phyloP scores from a whole-genome alignment of 345 rosid genomes.

The Populus pruinosa region DNA sequence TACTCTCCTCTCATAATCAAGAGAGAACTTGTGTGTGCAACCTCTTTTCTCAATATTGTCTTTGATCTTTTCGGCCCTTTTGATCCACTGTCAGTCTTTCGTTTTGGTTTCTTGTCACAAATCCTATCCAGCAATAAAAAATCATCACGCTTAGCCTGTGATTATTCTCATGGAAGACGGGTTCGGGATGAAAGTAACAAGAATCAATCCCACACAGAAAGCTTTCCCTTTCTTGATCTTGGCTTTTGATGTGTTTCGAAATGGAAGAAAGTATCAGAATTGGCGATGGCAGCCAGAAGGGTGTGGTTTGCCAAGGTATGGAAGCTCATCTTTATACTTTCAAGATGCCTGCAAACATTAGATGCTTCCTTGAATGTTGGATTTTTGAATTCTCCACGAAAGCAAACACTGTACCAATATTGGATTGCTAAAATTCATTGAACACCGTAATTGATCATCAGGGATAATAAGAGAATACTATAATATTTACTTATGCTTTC shows the following conservation, averaged over 20 bases:
- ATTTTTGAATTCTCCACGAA: background rate
- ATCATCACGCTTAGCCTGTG: conserved; percentile 26
- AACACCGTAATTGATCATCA: background rate
- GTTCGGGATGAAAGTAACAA: conserved; percentile 38
- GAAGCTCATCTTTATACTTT: background rate
- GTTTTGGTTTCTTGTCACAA: conserved; percentile 11
- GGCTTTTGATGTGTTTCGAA: conserved; percentile 62
- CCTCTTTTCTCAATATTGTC: conserved; percentile 23
- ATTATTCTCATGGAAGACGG: conserved; percentile 71
- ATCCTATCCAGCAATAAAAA: background rate
- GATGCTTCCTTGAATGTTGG: background rate
- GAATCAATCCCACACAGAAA: conserved; percentile 40
- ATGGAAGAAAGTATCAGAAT: conserved; percentile 64
- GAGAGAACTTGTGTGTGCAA: conserved; percentile 25
- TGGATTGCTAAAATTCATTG: background rate
- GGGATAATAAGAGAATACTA: background rate
- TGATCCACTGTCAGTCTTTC: background rate
- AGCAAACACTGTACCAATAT: too few species aligned
- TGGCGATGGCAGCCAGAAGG: conserved; percentile 93
- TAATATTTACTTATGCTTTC: background rate
- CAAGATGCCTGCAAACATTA: background rate
- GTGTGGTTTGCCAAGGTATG: conserved; percentile 75
- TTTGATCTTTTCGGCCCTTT: conserved; percentile 10
- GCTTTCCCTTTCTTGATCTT: conserved; percentile 75
- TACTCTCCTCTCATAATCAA: conserved; percentile 30